Conservation (phyloP, 805 yeast species). For the Ogataea ganodermae region DNA sequence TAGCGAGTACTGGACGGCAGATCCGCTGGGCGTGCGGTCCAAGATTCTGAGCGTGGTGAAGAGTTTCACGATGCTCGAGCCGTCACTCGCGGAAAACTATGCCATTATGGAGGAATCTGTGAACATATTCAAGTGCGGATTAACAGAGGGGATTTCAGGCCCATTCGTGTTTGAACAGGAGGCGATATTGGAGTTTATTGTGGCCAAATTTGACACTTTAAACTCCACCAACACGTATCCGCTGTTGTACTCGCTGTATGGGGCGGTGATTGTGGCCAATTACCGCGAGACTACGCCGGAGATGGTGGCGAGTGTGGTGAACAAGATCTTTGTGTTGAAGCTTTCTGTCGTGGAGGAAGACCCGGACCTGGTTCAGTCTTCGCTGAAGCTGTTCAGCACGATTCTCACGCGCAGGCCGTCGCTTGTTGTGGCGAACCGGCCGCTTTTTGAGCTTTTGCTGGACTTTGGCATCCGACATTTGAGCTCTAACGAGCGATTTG, state of each 20-base stretch:
- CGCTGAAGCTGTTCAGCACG: constrained; percentile 52
- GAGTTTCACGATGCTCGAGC: constrained; percentile 43
- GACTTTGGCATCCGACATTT: constrained; percentile 43
- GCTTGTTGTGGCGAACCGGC: constrained; percentile 39
- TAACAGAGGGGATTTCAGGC: constrained; percentile 62
- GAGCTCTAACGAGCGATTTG: constrained; percentile 52
- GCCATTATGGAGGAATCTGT: constrained; percentile 65
- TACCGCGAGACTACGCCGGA: constrained; percentile 34
- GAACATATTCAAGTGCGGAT: constrained; percentile 60
- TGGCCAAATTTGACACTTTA: constrained; percentile 34
- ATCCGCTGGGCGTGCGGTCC: constrained; percentile 47
- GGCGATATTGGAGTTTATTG: constrained; percentile 43
- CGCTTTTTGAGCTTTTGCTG: constrained; percentile 26
- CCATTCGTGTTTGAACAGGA: constrained; percentile 59
- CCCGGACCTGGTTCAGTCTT: constrained; percentile 58
- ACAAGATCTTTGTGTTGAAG: constrained; percentile 40
- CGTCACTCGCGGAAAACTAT: constrained; percentile 42
- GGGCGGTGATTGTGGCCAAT: constrained; percentile 44
- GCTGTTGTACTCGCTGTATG: constrained; percentile 46
- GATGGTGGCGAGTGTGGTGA: constrained; percentile 39
- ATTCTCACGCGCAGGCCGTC: constrained; percentile 52
- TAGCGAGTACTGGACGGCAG: constrained; percentile 50
- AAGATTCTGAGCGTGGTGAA: constrained; percentile 44
- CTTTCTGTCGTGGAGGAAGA: constrained; percentile 45
- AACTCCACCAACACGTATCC: constrained; percentile 41